Base-by-base conservation (phyloP, 2,329 filamentous ascomycete genomes). In the Drechslerella stenobrocha region DNA sequence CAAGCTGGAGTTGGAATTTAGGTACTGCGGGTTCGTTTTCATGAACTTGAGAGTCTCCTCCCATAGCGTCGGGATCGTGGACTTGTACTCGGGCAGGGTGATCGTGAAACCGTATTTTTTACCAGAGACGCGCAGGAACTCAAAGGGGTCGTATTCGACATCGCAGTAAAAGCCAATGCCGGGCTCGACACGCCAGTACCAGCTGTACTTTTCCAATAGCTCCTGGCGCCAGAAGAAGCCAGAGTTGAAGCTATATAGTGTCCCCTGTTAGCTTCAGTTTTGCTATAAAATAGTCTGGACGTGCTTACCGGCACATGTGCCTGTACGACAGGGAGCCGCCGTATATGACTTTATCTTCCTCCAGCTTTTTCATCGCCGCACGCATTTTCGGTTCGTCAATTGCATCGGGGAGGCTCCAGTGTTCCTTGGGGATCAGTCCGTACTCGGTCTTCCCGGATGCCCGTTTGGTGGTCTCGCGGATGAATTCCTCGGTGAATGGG, bases 141-240 rank as follows among this genome's bases (percentile, higher is more conserved):
- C 52, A 48, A 73, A 73, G 20, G 70, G 66, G 51, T 73, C 72
- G 50, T 73, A 73, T 30, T 70, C 70, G 55, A 73, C 71, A 37
- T 72, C 71, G 32, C 72, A 73, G 58, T 72, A 73, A 65, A 73
- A 73, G 30, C 70, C 64, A 35, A 71, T 73, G 15, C 61, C 66
- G 23, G 72, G 72, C 57, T 73, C 72, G 35, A 73, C 72, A 18
- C 72, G 71, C 72, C 72, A 73, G 57, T 73, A 73, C 72, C 72
- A 73, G 51, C 73, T 70, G 46, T 71, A 73, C 44, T 73, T 70
- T 26, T 59, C 52, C 42, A 73, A 53, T 13, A 64, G 60, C 22
- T 70, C 64, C 40, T 72, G 70, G 42, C 70, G 70, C 64, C 65
- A 73, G 59, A 73, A 73, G 60, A 72, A 73, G 2, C 72, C 72